Evolutionary conservation across 768 basidiomycete genomes (phyloP), one percentile per base, ranked within the genome.

Genomic region (Lactarius sanguifluus): DNA sequence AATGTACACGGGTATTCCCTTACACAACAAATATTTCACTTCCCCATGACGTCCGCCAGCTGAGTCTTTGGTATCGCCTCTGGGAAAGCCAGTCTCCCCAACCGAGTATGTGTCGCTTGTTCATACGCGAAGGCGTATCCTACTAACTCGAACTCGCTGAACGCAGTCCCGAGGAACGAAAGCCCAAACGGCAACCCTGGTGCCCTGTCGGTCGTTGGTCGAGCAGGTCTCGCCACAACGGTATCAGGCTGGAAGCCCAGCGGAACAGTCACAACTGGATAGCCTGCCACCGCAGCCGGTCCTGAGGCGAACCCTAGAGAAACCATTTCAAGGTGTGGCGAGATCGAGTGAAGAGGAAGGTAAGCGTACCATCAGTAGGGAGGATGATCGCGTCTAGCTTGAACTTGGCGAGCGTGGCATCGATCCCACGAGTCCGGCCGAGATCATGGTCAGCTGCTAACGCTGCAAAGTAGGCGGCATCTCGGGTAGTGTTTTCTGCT

Each of bases 361-460:
- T 13, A 6, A 20, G 36, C 57, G 62, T 56, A 77, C 79, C 78
- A 57, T 74, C 71, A 20, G 79, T 74, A 36, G 76, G 76, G 34
- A 75, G 69, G 16, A 76, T 38, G 25, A 79, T 68, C 1, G 76
- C 78, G 56, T 77, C 77, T 18, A 78, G 68, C 41, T 75, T 72
- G 61, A 71, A 75, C 57, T 52, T 58, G 58, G 74, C 69, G 52
- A 79, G 72, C 0, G 76, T 70, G 30, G 69, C 77, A 63, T 79
- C 77, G 66, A 79, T 78, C 20, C 77, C 77, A 10, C 74, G 71
- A 16, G 72, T 75, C 10, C 61, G 63, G 2, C 78, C 77, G 28
- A 77, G 71, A 20, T 75, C 73, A 16, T 75, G 68, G 72, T 77
- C 76, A 8, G 66, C 69, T 0, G 73, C 73, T 15, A 79, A 71